A percentile compares a stretch with the other conserved stretches of the same genome.
phyloP scores from a whole-genome alignment of 2,329 filamentous ascomycete species.

The Hysterium pulicare region DNA sequence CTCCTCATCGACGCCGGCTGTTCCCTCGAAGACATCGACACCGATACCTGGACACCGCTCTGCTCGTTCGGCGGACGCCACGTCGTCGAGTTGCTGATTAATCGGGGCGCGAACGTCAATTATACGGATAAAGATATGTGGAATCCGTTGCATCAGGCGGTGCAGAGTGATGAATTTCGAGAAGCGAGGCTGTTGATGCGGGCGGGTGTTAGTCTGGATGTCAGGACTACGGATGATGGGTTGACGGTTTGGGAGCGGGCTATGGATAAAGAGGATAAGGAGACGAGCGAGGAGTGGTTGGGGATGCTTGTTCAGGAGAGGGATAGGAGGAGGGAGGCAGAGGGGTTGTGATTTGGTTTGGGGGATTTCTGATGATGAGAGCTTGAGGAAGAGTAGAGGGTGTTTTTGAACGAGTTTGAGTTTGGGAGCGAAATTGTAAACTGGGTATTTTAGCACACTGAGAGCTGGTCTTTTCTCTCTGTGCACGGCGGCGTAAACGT shows the following conservation, averaged over 20 bases:
- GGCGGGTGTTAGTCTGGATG: conserved; percentile 8
- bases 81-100: conserved; percentile 7
- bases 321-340: too few species aligned
- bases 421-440: too few species aligned
- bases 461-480: too few species aligned
- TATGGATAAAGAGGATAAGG: conserved; percentile 7
- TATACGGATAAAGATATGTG: conserved; percentile 12
- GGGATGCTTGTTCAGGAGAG: neutral
- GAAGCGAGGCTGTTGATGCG: conserved; percentile 4
- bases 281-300: neutral
- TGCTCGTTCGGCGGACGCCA: conserved; percentile 5
- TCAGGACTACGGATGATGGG: conserved; percentile 15
- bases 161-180: conserved; percentile 3
- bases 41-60: conserved; percentile 12
- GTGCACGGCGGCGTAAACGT: too few species aligned
- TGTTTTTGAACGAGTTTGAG: too few species aligned
- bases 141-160: conserved; percentile 15
- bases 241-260: conserved; percentile 12
- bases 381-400: too few species aligned
- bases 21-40: conserved; percentile 7
- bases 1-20: conserved; percentile 1
- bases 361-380: too few species aligned
- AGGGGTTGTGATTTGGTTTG: too few species aligned
- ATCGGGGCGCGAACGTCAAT: conserved; percentile 10
- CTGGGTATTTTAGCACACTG: too few species aligned